A percentile compares a stretch with the other conserved stretches of the same genome.
phyloP scores from a whole-genome alignment of 2,329 filamentous ascomycete species.

The Xenosphaeropsis pyriputrescens region DNA sequence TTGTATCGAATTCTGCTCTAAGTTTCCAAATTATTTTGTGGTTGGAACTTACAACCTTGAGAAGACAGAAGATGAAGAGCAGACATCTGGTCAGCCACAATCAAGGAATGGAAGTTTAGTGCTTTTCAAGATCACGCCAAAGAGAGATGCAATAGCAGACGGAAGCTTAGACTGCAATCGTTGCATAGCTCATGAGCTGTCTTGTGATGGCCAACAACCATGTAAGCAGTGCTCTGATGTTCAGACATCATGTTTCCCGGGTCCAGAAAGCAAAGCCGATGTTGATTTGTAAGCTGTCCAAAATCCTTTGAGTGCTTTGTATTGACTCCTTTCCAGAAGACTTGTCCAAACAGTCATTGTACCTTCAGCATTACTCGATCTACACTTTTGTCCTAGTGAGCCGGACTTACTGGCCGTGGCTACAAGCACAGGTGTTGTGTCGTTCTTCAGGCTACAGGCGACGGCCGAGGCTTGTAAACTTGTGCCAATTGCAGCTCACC shows the following conservation, averaged over 20 bases:
- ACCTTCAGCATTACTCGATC: conserved; percentile 65
- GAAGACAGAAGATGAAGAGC: conserved; percentile 20
- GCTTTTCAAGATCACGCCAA: conserved; percentile 40
- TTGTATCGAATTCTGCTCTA: conserved; percentile 61
- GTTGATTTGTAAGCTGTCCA: too few species aligned
- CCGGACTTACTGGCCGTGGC: conserved; percentile 53
- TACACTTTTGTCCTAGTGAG: conserved; percentile 56
- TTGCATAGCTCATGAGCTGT: too few species aligned
- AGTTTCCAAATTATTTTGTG: conserved; percentile 49
- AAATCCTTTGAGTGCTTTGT: conserved; percentile 24
- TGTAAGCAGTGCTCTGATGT: too few species aligned
- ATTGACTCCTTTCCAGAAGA: conserved; percentile 22
- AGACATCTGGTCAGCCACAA: conserved; percentile 26
- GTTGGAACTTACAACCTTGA: conserved; percentile 77
- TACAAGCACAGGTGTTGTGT: conserved; percentile 51
- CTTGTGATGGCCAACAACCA: too few species aligned
- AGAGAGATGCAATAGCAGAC: conserved; percentile 24
- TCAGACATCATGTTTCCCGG: too few species aligned
- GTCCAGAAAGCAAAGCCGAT: too few species aligned
- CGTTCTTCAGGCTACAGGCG: conserved; percentile 26
- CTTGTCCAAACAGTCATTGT: conserved; percentile 44
- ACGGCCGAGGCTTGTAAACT: conserved; percentile 38
- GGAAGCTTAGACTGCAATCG: too few species aligned
- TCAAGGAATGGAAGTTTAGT: conserved; percentile 60
- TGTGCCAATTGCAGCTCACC: conserved; percentile 24